Evolutionary conservation across 1,139 yeast genomes (phyloP).

Genomic region (Hansenula lynferdii): DNA sequence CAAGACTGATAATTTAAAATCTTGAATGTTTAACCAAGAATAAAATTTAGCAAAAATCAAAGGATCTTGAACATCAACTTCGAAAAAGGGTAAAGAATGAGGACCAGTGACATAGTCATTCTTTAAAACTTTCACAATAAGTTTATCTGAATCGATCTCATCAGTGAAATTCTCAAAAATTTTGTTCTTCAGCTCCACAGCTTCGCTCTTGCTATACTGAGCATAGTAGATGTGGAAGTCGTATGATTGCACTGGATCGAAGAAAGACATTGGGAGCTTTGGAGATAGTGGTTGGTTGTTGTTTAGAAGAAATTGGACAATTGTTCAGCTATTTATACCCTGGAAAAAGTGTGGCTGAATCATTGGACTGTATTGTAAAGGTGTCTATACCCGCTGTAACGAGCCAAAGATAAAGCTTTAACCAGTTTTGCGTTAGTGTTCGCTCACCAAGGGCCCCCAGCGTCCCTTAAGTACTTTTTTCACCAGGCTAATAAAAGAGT

Average conservation of each 20-base stretch:
- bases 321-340: background rate
- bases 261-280: slow-evolving; percentile 4
- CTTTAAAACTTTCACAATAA: slow-evolving; percentile 8
- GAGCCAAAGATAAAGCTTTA: too few species aligned
- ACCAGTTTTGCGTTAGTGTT: too few species aligned
- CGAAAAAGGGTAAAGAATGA: slow-evolving; percentile 11
- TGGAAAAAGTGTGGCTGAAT: background rate
- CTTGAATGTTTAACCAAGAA: slow-evolving; percentile 36
- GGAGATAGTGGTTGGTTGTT: background rate
- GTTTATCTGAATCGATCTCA: slow-evolving; percentile 7
- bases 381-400: too few species aligned
- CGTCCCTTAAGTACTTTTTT: too few species aligned
- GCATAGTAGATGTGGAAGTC: slow-evolving; percentile 15
- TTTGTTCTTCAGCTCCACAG: slow-evolving; percentile 10
- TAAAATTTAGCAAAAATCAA: slow-evolving; percentile 6
- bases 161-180: slow-evolving; percentile 7
- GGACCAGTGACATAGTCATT: slow-evolving; percentile 9
- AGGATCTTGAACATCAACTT: slow-evolving; percentile 11
- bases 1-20: slow-evolving; percentile 46
- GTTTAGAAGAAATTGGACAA: background rate
- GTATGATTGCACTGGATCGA: slow-evolving; percentile 9
- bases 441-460: too few species aligned
- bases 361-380: too few species aligned
- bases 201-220: slow-evolving; percentile 5
- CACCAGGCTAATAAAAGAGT: too few species aligned